Conservation (phyloP, 768 basidiomycete genomes). For the Erythrobasidium yunnanense region DNA sequence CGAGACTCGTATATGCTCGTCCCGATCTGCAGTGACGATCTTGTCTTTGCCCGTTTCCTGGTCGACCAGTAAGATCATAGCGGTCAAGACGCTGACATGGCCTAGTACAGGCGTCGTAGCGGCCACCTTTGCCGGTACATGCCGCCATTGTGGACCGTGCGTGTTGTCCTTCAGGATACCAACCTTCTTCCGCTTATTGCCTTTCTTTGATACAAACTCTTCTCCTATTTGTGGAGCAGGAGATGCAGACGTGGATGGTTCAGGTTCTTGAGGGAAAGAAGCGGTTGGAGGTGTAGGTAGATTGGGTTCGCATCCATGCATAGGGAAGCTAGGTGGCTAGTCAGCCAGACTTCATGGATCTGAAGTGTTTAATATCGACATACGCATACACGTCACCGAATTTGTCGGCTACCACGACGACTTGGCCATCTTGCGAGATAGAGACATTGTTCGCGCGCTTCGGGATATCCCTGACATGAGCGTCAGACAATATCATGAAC, state of each 20-base stretch:
- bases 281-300: slow-evolving; percentile 19
- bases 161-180: slow-evolving; percentile 36
- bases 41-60: slow-evolving; percentile 40
- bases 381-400: slow-evolving; percentile 87
- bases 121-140: slow-evolving; percentile 11
- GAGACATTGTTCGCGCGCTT: slow-evolving; percentile 66
- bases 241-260: slow-evolving; percentile 9
- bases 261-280: slow-evolving; percentile 14
- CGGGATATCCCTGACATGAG: slow-evolving; percentile 55
- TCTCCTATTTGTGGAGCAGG: background rate
- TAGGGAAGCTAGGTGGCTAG: slow-evolving; percentile 32
- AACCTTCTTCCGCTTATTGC: background rate
- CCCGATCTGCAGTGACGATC: slow-evolving; percentile 81
- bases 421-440: slow-evolving; percentile 54
- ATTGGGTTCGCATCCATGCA: background rate
- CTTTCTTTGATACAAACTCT: background rate
- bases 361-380: slow-evolving; percentile 34
- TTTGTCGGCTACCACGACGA: slow-evolving; percentile 78
- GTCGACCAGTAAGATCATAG: slow-evolving; percentile 56
- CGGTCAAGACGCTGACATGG: slow-evolving; percentile 74
- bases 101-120: slow-evolving; percentile 55
- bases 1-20: slow-evolving; percentile 88
- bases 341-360: slow-evolving; percentile 29
- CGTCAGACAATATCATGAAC: background rate
- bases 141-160: slow-evolving; percentile 48